Conservation (phyloP, 192 early-diverging fungal species). For the Spizellomyces sp. region DNA sequence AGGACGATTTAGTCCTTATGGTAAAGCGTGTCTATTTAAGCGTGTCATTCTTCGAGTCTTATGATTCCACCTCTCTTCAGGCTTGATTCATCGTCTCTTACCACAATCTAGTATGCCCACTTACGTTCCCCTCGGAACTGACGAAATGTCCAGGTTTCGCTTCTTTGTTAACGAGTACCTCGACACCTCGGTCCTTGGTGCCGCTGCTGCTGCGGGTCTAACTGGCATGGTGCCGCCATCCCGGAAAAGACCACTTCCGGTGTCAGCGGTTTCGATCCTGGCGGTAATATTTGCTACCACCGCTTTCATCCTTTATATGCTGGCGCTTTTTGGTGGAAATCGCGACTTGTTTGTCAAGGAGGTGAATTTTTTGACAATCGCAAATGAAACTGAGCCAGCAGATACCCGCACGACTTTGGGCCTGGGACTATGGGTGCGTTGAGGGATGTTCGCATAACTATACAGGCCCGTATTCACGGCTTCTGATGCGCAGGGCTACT, state of each 20-base stretch:
- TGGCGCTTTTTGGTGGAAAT: slow-evolving; percentile 9
- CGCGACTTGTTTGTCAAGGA: not conserved
- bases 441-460: not conserved
- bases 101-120: not conserved
- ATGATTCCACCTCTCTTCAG: not conserved
- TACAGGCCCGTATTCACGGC: too few relatives aligned
- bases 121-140: slow-evolving; percentile 1
- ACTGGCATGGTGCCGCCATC: not conserved
- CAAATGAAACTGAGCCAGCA: not conserved
- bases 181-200: slow-evolving; percentile 12
- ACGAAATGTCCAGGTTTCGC: slow-evolving; percentile 6
- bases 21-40: not conserved
- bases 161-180: slow-evolving; percentile 15
- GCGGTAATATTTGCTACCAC: not conserved
- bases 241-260: not conserved
- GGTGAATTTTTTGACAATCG: not conserved
- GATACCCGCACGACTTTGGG: not conserved
- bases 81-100: slow-evolving; percentile 7
- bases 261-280: slow-evolving; percentile 7
- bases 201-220: not conserved
- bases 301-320: not conserved
- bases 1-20: slow-evolving; percentile 9
- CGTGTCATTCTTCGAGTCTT: not conserved
- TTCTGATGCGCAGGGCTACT: too few relatives aligned
- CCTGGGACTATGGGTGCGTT: not conserved